Evolutionary conservation across 2,329 filamentous ascomycete genomes (phyloP).

Genomic region (Aspergillus uvarum): DNA sequence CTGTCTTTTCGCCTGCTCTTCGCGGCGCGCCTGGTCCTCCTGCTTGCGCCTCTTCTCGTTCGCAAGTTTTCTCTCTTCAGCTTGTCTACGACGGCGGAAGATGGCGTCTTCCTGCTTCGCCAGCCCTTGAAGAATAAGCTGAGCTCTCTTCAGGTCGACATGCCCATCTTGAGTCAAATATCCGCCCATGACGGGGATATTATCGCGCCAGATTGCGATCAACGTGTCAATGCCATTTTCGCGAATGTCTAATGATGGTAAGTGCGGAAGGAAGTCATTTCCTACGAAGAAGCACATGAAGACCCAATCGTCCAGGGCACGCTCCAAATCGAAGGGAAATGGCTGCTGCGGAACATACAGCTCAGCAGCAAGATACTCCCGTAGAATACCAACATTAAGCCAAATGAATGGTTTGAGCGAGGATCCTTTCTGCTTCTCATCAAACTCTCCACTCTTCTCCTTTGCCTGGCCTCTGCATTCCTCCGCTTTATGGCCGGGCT

Average conservation of each 20-base stretch:
- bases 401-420: conserved; percentile 93
- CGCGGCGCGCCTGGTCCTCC: conserved; percentile 59
- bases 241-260: conserved; percentile 95
- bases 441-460: conserved; percentile 74
- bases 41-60: conserved; percentile 75
- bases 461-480: conserved; percentile 80
- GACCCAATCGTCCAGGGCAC: conserved; percentile 95
- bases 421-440: conserved; percentile 72
- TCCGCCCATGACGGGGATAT: conserved; percentile 85
- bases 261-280: conserved; percentile 95
- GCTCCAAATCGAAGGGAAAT: conserved; percentile 89
- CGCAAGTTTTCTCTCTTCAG: conserved; percentile 79
- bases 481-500: conserved; percentile 84
- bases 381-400: conserved; percentile 87
- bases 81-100: conserved; percentile 82
- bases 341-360: conserved; percentile 77
- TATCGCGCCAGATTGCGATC: conserved; percentile 95
- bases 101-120: conserved; percentile 93
- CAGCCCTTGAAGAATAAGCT: conserved; percentile 82
- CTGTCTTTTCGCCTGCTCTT: conserved; percentile 43
- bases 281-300: conserved; percentile 99
- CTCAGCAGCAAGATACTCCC: conserved; percentile 91
- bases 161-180: conserved; percentile 95
- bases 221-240: conserved; percentile 96
- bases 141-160: conserved; percentile 81